Evolutionary conservation across 2,329 filamentous ascomycete genomes (phyloP), one percentile per base, ranked within the genome.

Genomic region (Ambrosiella xylebori): DNA sequence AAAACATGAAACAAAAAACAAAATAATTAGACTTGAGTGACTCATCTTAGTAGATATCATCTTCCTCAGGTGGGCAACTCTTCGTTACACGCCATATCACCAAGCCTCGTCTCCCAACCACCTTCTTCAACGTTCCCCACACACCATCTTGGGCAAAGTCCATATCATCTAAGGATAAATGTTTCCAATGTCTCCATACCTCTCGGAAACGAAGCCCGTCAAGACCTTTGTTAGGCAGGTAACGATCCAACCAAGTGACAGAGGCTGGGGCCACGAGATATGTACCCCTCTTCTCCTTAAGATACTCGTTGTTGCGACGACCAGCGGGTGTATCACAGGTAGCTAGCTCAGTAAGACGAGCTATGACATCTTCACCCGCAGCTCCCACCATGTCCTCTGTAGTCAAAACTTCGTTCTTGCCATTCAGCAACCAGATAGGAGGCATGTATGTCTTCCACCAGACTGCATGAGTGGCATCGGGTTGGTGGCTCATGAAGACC

Each of bases 401-500:
- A 37, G 71, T 75, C n/a, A 89, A 70, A 8, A 85, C 76, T 63
- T 82, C 78, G 63, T 86, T 88, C 68, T 85, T 86, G 57, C 84
- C 83, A 63, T 88, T 84, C 6, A 90, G 73, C 17, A 91, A 75
- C 85, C 86, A 91, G 40, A 85, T 83, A 0, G 86, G 86, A 15
- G 86, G 86, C 66, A 82, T 86, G 66, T 90, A 90, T 1, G 86
- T 90, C 68, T 89, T 90, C 86, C 86, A 91, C 86, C 86, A 91
- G 55, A 86, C 75, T 2, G 83, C 84, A 39, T 84, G 76, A 1
- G 81, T 82, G 7, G 85, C 80, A 62, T 85, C 82, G 3, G 79
- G 75, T 63, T 86, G 82, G 57, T 78, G 79, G 65, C 81, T 85
- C 65, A 91, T 75, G 66, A 87, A 87, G 0, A 85, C 80, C 65